These are phyloP conservation scores for Epichloe elymi DNA, from an alignment of 2,329 filamentous ascomycete genomes.

Conservation along the genomic window DNA sequence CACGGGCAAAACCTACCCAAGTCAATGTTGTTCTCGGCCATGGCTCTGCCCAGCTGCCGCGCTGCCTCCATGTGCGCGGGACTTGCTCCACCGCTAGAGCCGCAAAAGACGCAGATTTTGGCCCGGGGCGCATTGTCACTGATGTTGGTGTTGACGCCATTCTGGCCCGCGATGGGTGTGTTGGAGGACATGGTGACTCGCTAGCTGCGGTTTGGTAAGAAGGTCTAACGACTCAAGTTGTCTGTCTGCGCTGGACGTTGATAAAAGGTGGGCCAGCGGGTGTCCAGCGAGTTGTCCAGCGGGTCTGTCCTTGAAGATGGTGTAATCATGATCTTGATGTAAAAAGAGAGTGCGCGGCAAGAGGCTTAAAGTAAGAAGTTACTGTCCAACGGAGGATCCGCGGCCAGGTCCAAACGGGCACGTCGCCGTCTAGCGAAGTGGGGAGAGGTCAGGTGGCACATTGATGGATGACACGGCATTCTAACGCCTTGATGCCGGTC, in stretches of 20 bases:
- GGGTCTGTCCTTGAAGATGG: background rate
- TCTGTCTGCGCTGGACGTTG: background rate
- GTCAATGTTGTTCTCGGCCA: conserved; percentile 64
- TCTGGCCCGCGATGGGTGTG: conserved; percentile 10
- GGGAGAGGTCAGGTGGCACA: background rate
- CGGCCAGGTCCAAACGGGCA: background rate
- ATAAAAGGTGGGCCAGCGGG: background rate
- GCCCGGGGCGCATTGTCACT: conserved; percentile 23
- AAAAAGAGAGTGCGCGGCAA: background rate
- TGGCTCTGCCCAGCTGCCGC: conserved; percentile 55
- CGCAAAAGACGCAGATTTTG: conserved; percentile 91
- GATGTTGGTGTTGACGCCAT: conserved; percentile 13
- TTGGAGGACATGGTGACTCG: conserved; percentile 5
- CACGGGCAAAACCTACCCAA: conserved; percentile 37
- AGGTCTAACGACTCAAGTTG: background rate
- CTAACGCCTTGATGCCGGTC: background rate
- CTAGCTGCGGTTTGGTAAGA: background rate
- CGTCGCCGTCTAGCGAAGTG: background rate
- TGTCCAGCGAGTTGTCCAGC: background rate
- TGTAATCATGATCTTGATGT: background rate
- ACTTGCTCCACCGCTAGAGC: conserved; percentile 59
- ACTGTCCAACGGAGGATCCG: too few relatives aligned
- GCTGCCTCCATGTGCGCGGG: conserved; percentile 69
- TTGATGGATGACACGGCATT: background rate
- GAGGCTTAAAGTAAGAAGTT: background rate